Evolutionary conservation across 2,329 filamentous ascomycete genomes (phyloP), one percentile per base, ranked within the genome.

Genomic region (Colletotrichum viniferum): DNA sequence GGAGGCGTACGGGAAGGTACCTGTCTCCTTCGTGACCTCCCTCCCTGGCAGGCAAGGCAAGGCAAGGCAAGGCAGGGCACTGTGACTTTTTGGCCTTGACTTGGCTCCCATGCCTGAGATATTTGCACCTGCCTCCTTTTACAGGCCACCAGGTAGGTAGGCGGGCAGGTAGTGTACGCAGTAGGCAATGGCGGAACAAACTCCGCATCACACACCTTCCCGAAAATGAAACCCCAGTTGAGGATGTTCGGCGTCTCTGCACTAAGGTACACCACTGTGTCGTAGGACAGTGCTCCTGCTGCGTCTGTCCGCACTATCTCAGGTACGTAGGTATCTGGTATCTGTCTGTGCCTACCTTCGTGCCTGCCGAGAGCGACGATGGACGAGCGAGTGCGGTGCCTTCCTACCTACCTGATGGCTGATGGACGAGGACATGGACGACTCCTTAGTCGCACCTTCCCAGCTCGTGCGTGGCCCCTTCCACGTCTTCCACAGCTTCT

Each of bases 211-310:
- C 62, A 72, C 62, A 43, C 69, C 56, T 75, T 68, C 69, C 62
- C 72, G 56, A 73, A 75, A 75, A 58, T 60, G 73, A 73, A 73
- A 72, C 73, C 32, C 9, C 69, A 58, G 26, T 72, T 36, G 62
- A 67, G 52, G 68, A 62, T 71, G 34, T 21, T 43, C 32, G 68
- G 21, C 43, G 21, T 61, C 65, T 10, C 66, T 64, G 71, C 62
- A 62, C 61, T 75, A n/a, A n/a, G n/a, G n/a, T n/a, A 69, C 73
- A 73, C 63, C 69, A 63, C 43, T 73, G 73, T 63, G 32, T 64
- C 55, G 67, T 55, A 55, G 32, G 36, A 56, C 64, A 67, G 64
- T 67, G 64, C 43, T 32, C n/a, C 10, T 28, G 28, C 26, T 18
- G n/a, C 21, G 30, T 36, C 48, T 13, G 48, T 36, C 64, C 64